phyloP scores from a whole-genome alignment of 306 rosid species.

The Castanea mollissima region DNA sequence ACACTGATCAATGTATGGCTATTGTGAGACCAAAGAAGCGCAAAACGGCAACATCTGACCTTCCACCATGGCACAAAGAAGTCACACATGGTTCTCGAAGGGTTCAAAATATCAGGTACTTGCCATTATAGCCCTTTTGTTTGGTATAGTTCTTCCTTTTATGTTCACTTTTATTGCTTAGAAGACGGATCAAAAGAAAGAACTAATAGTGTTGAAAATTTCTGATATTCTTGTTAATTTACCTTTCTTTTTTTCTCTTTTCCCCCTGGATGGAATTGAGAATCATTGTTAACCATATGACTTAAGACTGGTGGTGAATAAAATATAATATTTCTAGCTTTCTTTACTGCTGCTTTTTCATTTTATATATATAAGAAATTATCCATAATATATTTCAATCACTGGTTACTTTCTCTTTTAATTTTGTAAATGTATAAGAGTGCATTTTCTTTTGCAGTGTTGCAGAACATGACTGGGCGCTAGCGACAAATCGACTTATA shows the following conservation, averaged over 20 bases:
- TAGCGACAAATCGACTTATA: conserved; percentile 34
- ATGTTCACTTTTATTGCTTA: background rate
- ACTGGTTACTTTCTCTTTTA: background rate
- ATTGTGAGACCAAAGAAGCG: conserved; percentile 45
- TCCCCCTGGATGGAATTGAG: too few species aligned
- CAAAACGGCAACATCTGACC: conserved; percentile 34
- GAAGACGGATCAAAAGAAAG: background rate
- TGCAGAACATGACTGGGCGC: conserved; percentile 51
- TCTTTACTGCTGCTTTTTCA: background rate
- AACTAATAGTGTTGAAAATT: background rate
- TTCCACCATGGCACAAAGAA: conserved; percentile 49
- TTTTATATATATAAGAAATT: background rate
- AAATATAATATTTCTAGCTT: background rate
- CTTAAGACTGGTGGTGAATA: background rate
- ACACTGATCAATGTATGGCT: conserved; percentile 20
- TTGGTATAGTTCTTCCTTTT: background rate
- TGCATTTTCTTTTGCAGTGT: conserved; percentile 27
- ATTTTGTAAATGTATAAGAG: background rate
- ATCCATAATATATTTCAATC: background rate
- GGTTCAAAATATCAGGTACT: conserved; percentile 42
- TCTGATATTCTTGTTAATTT: background rate
- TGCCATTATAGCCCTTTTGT: conserved; percentile 2
- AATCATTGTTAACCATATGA: too few species aligned
- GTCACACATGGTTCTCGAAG: conserved; percentile 34
- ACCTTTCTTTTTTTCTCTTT: background rate